Evolutionary conservation across 345 rosid species (phyloP).

Genomic region (Psidium guajava): DNA sequence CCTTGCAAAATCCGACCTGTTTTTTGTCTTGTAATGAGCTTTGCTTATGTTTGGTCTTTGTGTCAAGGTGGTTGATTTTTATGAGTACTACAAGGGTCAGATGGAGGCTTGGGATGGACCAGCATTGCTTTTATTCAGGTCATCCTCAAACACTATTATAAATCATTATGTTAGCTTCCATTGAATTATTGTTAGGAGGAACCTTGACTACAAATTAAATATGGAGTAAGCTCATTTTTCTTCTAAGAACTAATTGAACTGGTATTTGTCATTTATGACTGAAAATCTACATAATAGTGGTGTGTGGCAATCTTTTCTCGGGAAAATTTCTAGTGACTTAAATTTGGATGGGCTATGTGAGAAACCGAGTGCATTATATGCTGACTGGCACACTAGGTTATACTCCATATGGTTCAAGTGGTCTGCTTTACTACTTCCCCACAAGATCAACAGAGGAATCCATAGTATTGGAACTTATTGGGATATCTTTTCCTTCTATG

Average conservation of each 20-base stretch:
- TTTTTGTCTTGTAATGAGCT: neutral
- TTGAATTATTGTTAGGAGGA: neutral
- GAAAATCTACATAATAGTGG: neutral
- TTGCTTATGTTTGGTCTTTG: slow-evolving; percentile 1
- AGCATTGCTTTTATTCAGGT: slow-evolving; percentile 97
- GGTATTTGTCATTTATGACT: neutral
- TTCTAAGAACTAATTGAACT: neutral
- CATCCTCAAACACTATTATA: neutral
- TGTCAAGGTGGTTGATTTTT: slow-evolving; percentile 72
- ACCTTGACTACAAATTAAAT: neutral
- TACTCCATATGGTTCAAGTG: neutral
- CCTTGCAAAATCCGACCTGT: neutral
- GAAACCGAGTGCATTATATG: neutral
- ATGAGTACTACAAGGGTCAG: slow-evolving; percentile 98
- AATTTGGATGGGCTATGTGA: neutral
- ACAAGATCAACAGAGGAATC: neutral
- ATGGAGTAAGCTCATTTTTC: neutral
- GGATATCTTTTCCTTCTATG: neutral
- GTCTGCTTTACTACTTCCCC: neutral
- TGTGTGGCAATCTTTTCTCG: neutral
- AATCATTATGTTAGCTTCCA: neutral
- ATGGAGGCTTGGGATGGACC: slow-evolving; percentile 99
- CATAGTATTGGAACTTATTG: neutral
- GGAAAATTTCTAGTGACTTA: neutral
- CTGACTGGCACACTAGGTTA: neutral